Conservation (phyloP, 2,329 filamentous ascomycete genomes). For the Coniochaeta pulveracea region DNA sequence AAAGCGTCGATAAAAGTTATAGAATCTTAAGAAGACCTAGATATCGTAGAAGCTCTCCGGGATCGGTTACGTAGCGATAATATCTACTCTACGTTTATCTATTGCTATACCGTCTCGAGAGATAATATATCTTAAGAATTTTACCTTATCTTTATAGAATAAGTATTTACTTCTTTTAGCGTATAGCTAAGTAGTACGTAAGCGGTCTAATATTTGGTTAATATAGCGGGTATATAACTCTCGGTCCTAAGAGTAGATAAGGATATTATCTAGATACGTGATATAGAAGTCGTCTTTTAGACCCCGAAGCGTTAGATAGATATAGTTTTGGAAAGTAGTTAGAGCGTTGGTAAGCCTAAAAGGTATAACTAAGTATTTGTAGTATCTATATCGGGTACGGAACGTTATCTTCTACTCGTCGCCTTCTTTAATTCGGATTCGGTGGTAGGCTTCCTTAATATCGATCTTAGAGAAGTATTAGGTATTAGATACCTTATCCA, state of each 20-base stretch:
- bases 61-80: background rate
- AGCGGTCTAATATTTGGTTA: background rate
- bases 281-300: conserved; percentile 6
- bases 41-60: conserved; percentile 6
- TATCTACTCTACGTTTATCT: background rate
- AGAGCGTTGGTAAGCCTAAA: conserved; percentile 15
- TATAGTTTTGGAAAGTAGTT: conserved; percentile 7
- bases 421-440: conserved; percentile 12
- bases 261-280: conserved; percentile 8
- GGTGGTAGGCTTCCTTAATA: conserved; percentile 9
- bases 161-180: background rate
- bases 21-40: conserved; percentile 10
- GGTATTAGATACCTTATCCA: background rate
- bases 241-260: conserved; percentile 4
- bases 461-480: conserved; percentile 7
- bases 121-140: background rate
- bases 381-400: conserved; percentile 13
- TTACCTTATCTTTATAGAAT: background rate
- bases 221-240: background rate
- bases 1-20: conserved; percentile 11
- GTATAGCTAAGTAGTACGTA: background rate
- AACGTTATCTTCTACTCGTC: conserved; percentile 21
- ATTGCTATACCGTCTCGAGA: background rate
- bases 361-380: conserved; percentile 18
- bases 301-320: conserved; percentile 4